A percentile compares a stretch with the other conserved stretches of the same genome.
Evolutionary conservation across 495 filamentous ascomycete genomes (phyloP).

Genomic region (Lentithecium fluviatile): DNA sequence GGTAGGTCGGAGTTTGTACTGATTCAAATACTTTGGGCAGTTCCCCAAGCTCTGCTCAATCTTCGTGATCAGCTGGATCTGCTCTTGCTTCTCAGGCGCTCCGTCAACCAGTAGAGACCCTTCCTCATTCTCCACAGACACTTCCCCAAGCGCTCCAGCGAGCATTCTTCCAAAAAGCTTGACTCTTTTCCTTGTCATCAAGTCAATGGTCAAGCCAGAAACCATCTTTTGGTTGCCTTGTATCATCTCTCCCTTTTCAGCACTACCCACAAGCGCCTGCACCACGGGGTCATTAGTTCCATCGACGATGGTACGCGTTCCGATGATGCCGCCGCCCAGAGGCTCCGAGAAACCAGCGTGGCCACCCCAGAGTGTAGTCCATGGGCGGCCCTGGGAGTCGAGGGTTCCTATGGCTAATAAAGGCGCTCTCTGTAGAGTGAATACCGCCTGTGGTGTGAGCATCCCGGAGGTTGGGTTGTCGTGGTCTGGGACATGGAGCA

Average conservation of each 20-base stretch:
- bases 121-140: constrained; percentile 33
- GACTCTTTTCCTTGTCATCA: constrained; percentile 62
- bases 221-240: constrained; percentile 50
- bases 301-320: constrained; percentile 59
- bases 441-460: constrained; percentile 54
- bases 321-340: constrained; percentile 57
- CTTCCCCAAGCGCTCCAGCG: constrained; percentile 51
- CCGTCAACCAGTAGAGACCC: constrained; percentile 35
- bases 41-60: constrained; percentile 70
- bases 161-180: constrained; percentile 67
- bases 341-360: constrained; percentile 63
- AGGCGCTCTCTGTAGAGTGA: constrained; percentile 56
- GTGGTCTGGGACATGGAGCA: constrained; percentile 48
- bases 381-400: constrained; percentile 62
- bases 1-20: constrained; percentile 59
- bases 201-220: constrained; percentile 63
- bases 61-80: constrained; percentile 64
- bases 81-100: constrained; percentile 41
- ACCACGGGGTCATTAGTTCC: constrained; percentile 64
- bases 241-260: constrained; percentile 47
- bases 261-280: constrained; percentile 49
- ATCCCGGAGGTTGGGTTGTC: constrained; percentile 63
- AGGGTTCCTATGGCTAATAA: constrained; percentile 69
- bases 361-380: constrained; percentile 74
- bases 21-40: constrained; percentile 82